A percentile compares a stretch with the other conserved stretches of the same genome.
Evolutionary conservation across 1,284 basidiomycete genomes (phyloP).

Genomic region (Pyrrhoderma lamaoense): DNA sequence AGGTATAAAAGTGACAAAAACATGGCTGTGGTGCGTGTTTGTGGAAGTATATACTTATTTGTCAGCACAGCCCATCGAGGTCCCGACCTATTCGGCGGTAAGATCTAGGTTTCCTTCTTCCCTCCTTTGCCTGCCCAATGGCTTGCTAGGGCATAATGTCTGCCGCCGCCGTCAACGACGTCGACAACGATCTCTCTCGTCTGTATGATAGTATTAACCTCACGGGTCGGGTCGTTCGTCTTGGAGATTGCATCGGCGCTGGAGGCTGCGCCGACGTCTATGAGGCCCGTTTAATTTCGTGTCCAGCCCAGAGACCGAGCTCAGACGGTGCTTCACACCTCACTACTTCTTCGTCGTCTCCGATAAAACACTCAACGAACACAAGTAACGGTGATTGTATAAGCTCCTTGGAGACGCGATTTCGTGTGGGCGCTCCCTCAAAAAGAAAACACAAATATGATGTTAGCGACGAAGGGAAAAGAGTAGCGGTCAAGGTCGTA

Average conservation of each 20-base stretch:
- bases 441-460: not conserved
- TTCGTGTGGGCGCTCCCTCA: not conserved
- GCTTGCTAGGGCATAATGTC: not conserved
- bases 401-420: too few species aligned
- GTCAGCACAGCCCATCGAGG: too few species aligned
- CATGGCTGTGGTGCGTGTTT: too few species aligned
- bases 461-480: not conserved
- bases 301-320: too few species aligned
- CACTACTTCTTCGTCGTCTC: too few species aligned
- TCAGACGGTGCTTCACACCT: too few species aligned
- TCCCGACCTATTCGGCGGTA: too few species aligned
- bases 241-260: not conserved
- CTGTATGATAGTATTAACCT: conserved; percentile 14
- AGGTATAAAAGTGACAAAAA: too few species aligned
- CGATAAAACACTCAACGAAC: too few species aligned
- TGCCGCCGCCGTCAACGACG: not conserved
- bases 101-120: not conserved
- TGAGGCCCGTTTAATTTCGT: conserved; percentile 1
- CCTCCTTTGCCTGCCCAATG: not conserved
- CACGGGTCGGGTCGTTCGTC: conserved; percentile 10
- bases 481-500: conserved; percentile 16
- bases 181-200: conserved; percentile 3
- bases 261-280: conserved; percentile 14
- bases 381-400: too few species aligned
- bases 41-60: too few species aligned